Evolutionary conservation across 164 flowering plant species (phyloP).

Genomic region (Echeveria elegans): DNA sequence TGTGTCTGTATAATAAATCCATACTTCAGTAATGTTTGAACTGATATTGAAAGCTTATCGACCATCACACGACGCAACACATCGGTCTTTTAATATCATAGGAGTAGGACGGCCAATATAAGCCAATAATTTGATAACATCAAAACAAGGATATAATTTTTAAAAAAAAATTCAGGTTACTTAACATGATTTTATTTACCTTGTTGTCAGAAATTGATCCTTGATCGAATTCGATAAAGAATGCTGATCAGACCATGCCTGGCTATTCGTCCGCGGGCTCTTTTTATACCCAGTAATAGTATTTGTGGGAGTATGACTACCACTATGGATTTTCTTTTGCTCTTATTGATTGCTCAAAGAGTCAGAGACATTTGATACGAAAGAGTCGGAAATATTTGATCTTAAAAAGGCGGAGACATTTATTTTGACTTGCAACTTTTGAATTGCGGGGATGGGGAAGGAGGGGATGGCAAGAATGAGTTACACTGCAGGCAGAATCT

Average conservation of each 20-base stretch:
- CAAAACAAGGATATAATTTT: too few relatives aligned
- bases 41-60: too few relatives aligned
- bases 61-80: too few relatives aligned
- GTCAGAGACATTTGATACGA: background rate
- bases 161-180: background rate
- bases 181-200: conserved; percentile 12
- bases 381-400: too few relatives aligned
- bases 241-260: background rate
- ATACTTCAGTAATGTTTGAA: too few relatives aligned
- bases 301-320: background rate
- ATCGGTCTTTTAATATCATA: too few relatives aligned
- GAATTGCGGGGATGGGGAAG: background rate
- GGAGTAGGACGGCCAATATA: too few relatives aligned
- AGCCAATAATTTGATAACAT: too few relatives aligned
- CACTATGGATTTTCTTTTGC: background rate
- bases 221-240: background rate
- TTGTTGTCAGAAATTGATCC: background rate
- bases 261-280: background rate
- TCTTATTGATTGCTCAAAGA: background rate
- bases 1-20: too few relatives aligned
- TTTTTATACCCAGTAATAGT: background rate
- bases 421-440: background rate
- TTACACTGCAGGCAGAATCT: background rate
- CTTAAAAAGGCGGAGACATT: too few relatives aligned
- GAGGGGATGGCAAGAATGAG: background rate